Base-by-base conservation (phyloP, 2,329 filamentous ascomycete genomes). In the Clonostachys byssicola region DNA sequence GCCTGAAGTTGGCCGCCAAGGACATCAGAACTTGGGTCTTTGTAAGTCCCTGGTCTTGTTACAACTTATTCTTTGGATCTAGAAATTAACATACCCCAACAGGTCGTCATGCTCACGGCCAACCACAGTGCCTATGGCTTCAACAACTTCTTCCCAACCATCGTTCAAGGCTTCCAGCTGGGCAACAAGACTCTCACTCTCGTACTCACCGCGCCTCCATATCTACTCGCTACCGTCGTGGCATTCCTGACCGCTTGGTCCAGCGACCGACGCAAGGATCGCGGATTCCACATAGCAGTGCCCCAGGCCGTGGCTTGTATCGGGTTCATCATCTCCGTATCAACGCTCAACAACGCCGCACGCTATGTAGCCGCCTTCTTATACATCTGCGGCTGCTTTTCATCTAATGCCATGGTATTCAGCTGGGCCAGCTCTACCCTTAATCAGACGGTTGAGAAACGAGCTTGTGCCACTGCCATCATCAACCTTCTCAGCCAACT, bases 201-300 rank as follows among this genome's bases (percentile, higher is more conserved):
- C 1, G 69, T 81, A 12, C 67, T 81, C 49, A 81, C 77, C 0
- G 78, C 74, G 0, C 81, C 81, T 1, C 78, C 78, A 1, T 83
- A 81, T 56, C 71, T 78, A 5, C 62, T 78, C 5, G 72, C 70
- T n/a, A 70, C 76, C 2, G 67, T 84, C 13, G 78, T 73, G 2
- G 74, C 80, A 0, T 79, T 81, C 51, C 49, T 70, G 7, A 83
- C 84, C 34, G 75, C 80, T 14, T 81, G 78, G 72, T 77, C 82
- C 53, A 78, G 80, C 5, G 82, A 85, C 52, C 73, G 72, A 5
- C 80, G 75, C 1, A 75, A 77, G n/a, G 81, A 86, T 53, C 73
- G 81, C 12, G 83, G 80, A 56, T 73, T 75, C 51, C 83, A 85
- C 55, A 75, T 86, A 45, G 69, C 72, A 0, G 52, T 78, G 0